Evolutionary conservation across 495 filamentous ascomycete genomes (phyloP), one percentile per base, ranked within the genome.

Genomic region (Penicillium coprophilum): DNA sequence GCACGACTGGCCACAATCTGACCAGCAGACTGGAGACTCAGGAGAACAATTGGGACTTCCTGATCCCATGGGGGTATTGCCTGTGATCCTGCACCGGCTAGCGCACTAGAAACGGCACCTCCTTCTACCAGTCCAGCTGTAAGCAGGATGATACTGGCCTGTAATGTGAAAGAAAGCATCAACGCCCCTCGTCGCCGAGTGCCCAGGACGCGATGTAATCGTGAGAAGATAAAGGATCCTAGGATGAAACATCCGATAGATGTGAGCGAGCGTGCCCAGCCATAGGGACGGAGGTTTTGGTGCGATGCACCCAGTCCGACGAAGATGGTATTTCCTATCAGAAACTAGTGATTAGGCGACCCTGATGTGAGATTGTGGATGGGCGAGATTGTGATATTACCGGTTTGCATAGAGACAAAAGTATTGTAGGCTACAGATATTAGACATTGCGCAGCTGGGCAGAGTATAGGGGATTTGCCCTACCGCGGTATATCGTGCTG

Each of bases 11-110:
- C 81, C 2, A 85, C 80, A 50, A 89, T 88, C 70, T 88, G 86
- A 0, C 85, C 86, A 4, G 84, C 85, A 24, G 81, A 82, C 63
- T 90, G 86, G 55, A 90, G 81, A 8, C 84, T 84, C 40, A 91
- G 72, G 36, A 89, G 72, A 6, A 79, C 84, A 20, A 90, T 75
- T 5, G 83, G 77, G 0, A 79, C 61, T 53, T 67, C 59, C 24
- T 71, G 62, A 13, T 57, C 59, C 66, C 68, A 72, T 10, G 61
- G 41, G 7, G 53, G 57, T 13, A 36, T 36, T 6, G 6, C 50
- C 15, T 23, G 44, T 9, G 58, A 38, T 27, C 46, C 12, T 7
- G 36, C 46, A 12, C 61, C 36, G 2, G 43, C 56, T 12, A 74
- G 56, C 0, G 55, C 49, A 38, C 75, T 66, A 0, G 78, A 69